A percentile compares a stretch with the other conserved stretches of the same genome.
Evolutionary conservation across 345 rosid genomes (phyloP).

Genomic region (Orychophragmus violaceus): DNA sequence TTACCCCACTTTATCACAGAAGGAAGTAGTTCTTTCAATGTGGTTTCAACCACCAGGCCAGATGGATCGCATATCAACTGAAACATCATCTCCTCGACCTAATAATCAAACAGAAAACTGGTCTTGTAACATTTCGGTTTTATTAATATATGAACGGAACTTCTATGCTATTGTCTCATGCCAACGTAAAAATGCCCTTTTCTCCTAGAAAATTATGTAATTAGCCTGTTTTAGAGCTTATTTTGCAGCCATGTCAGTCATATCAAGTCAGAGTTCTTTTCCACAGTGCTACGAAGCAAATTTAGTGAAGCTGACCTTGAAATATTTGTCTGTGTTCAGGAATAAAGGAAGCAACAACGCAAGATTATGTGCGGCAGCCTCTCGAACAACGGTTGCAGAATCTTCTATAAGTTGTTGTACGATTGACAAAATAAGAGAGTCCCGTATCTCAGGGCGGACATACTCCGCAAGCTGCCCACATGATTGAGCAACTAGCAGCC

Average conservation of each 20-base stretch:
- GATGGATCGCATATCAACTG: conserved; percentile 87
- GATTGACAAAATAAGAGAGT: conserved; percentile 92
- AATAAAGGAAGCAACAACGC: conserved; percentile 90
- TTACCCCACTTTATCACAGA: conserved; percentile 81
- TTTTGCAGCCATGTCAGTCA: conserved; percentile 65
- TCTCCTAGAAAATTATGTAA: conserved; percentile 50
- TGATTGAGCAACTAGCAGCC: conserved; percentile 96
- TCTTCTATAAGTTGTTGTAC: conserved; percentile 91
- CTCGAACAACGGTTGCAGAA: conserved; percentile 89
- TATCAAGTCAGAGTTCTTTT: conserved; percentile 71
- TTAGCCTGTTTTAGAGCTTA: conserved; percentile 75
- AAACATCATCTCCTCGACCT: conserved; percentile 98
- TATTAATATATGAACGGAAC: conserved; percentile 3
- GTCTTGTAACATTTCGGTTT: conserved; percentile 22
- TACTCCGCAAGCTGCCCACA: conserved; percentile 96
- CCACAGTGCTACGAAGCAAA: conserved; percentile 70
- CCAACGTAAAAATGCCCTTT: conserved; percentile 38
- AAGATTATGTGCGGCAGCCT: conserved; percentile 90
- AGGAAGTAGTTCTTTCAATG: conserved; percentile 79
- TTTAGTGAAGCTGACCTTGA: conserved; percentile 95
- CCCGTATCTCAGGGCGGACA: conserved; percentile 92
- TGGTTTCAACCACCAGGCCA: conserved; percentile 89
- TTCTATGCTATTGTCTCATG: conserved; percentile 36
- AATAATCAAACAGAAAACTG: conserved; percentile 34
- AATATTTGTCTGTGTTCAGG: conserved; percentile 91